Evolutionary conservation across 345 rosid genomes (phyloP).

Genomic region (Gossypium turneri): DNA sequence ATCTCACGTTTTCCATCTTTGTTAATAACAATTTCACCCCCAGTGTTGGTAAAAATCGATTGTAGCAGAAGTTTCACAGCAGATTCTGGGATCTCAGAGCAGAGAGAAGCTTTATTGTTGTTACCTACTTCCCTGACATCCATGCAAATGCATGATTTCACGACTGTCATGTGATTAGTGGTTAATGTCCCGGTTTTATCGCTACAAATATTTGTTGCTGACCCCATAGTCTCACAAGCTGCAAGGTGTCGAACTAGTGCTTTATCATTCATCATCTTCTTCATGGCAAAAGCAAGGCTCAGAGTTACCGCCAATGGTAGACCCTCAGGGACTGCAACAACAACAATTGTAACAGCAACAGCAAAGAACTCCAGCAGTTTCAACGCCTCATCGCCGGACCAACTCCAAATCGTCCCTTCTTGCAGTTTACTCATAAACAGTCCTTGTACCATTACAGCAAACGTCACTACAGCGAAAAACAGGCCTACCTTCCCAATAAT

Average conservation of each 20-base stretch:
- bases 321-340: constrained; percentile 97
- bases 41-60: constrained; percentile 83
- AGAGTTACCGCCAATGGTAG: constrained; percentile 93
- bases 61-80: constrained; percentile 56
- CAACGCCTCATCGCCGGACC: constrained; percentile 82
- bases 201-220: constrained; percentile 89
- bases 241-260: constrained; percentile 92
- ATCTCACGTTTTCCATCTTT: constrained; percentile 68
- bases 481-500: constrained; percentile 84
- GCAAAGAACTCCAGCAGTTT: constrained; percentile 80
- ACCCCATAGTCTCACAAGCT: constrained; percentile 97
- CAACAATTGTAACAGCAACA: constrained; percentile 89
- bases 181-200: constrained; percentile 95
- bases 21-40: constrained; percentile 76
- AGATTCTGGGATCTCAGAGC: constrained; percentile 58
- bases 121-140: constrained; percentile 44
- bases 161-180: constrained; percentile 87
- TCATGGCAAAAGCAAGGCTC: constrained; percentile 95
- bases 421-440: constrained; percentile 52
- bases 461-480: constrained; percentile 76
- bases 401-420: constrained; percentile 43
- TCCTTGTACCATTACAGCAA: constrained; percentile 80
- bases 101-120: constrained; percentile 36
- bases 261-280: constrained; percentile 97
- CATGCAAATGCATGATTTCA: constrained; percentile 83